Conservation (phyloP, 129 eudicot species). For the Artemisia annua region DNA sequence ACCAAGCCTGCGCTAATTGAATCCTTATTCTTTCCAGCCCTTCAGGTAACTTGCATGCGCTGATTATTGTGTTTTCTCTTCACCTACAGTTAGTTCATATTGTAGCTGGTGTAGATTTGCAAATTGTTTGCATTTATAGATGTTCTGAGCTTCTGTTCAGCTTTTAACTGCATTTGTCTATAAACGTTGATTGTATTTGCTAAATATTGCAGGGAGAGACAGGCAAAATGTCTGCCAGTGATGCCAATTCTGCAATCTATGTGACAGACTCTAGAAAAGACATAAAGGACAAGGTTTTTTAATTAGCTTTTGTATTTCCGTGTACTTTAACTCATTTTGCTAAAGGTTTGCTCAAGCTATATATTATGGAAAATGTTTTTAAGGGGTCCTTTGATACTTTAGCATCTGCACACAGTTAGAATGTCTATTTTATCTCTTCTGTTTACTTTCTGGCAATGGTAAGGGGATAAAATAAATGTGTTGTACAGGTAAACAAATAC, state of each 20-base stretch:
- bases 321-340: not conserved
- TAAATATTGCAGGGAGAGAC: slow-evolving; percentile 69
- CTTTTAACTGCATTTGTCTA: not conserved
- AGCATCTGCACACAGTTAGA: not conserved
- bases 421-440: not conserved
- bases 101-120: slow-evolving; percentile 3
- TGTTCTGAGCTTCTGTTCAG: not conserved
- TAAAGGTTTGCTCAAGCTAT: not conserved
- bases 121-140: slow-evolving; percentile 13
- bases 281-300: slow-evolving; percentile 70
- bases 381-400: not conserved
- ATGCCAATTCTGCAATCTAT: slow-evolving; percentile 88
- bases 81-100: not conserved
- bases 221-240: slow-evolving; percentile 94
- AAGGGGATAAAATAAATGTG: slow-evolving; percentile 2
- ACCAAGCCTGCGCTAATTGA: slow-evolving; percentile 92
- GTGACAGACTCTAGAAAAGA: slow-evolving; percentile 84
- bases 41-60: slow-evolving; percentile 55
- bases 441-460: not conserved
- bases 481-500: slow-evolving; percentile 69
- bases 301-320: slow-evolving; percentile 29
- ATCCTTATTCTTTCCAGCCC: slow-evolving; percentile 90
- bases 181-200: slow-evolving; percentile 3
- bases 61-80: too few relatives aligned
- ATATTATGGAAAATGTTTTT: not conserved